Conservation (phyloP, 1,284 basidiomycete genomes). For the Xerocomus nothofagi region DNA sequence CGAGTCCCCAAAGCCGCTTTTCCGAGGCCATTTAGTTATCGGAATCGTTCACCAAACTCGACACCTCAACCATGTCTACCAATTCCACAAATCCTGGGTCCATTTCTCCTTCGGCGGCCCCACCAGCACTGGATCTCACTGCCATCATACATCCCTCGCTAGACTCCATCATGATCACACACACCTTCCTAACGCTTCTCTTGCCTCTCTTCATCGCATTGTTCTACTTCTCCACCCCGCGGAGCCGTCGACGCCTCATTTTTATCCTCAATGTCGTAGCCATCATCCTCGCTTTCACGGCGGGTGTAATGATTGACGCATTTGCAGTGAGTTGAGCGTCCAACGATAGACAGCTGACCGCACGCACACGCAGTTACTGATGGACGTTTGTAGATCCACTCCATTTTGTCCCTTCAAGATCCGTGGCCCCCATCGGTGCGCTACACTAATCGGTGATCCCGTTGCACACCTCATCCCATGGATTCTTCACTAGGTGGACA, state of each 20-base stretch:
- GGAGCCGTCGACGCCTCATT: conserved; percentile 25
- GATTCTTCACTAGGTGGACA: conserved; percentile 11
- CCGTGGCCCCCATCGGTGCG: conserved; percentile 25
- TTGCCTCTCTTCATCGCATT: conserved; percentile 32
- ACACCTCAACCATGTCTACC: conserved; percentile 16
- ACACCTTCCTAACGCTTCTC: conserved; percentile 31
- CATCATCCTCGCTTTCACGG: conserved; percentile 26
- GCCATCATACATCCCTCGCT: conserved; percentile 19
- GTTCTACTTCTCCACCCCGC: conserved; percentile 33
- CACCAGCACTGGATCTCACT: not conserved
- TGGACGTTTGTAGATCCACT: conserved; percentile 22
- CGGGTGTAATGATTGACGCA: conserved; percentile 26
- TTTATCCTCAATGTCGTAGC: conserved; percentile 33
- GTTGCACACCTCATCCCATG: not conserved
- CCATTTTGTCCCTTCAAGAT: conserved; percentile 19
- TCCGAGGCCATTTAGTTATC: not conserved
- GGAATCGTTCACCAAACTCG: not conserved
- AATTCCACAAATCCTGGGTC: conserved; percentile 10
- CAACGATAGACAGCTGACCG: not conserved
- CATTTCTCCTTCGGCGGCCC: conserved; percentile 4
- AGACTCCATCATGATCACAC: conserved; percentile 25
- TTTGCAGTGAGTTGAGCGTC: conserved; percentile 14
- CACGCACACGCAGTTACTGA: not conserved
- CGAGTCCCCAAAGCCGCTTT: not conserved
- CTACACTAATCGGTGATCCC: not conserved